Conservation (phyloP, 306 rosid genomes). For the Quercus berberidifolia region DNA sequence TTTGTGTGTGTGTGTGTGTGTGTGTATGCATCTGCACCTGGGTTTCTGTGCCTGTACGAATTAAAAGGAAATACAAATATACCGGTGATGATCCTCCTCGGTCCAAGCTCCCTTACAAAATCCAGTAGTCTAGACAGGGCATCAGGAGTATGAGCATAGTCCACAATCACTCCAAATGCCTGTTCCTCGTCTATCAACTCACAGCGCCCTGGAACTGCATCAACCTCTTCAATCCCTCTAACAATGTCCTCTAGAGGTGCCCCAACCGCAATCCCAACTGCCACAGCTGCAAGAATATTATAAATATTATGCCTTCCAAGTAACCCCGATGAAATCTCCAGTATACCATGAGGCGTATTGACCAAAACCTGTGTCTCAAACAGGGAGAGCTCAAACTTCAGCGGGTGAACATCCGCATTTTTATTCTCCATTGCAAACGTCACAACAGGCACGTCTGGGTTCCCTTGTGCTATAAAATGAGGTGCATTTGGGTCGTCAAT, state of each 20-base stretch:
- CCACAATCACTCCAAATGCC: slow-evolving; percentile 93
- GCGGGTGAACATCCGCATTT: slow-evolving; percentile 79
- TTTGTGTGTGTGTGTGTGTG: neutral
- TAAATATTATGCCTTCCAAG: slow-evolving; percentile 87
- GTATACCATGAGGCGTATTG: slow-evolving; percentile 82
- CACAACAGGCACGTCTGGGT: slow-evolving; percentile 73
- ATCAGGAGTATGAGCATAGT: slow-evolving; percentile 89
- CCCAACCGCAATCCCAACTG: slow-evolving; percentile 95
- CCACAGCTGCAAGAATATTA: slow-evolving; percentile 91
- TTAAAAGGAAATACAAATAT: slow-evolving; percentile 20
- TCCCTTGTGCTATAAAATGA: slow-evolving; percentile 69
- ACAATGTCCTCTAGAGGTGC: slow-evolving; percentile 96
- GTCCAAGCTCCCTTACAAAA: slow-evolving; percentile 90
- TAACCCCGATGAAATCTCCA: slow-evolving; percentile 93
- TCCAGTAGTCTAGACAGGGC: slow-evolving; percentile 89
- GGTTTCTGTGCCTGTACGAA: neutral
- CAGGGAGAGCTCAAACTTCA: slow-evolving; percentile 83
- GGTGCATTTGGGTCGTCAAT: slow-evolving; percentile 73
- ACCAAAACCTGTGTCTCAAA: slow-evolving; percentile 98
- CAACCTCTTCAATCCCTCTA: slow-evolving; percentile 95
- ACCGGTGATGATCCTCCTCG: slow-evolving; percentile 89
- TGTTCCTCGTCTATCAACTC: slow-evolving; percentile 96
- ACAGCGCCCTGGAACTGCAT: slow-evolving; percentile 94
- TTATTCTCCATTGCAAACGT: slow-evolving; percentile 84
- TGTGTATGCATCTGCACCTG: neutral